Base-by-base conservation (phyloP, 2,329 filamentous ascomycete species). In the Fusarium graminum region DNA sequence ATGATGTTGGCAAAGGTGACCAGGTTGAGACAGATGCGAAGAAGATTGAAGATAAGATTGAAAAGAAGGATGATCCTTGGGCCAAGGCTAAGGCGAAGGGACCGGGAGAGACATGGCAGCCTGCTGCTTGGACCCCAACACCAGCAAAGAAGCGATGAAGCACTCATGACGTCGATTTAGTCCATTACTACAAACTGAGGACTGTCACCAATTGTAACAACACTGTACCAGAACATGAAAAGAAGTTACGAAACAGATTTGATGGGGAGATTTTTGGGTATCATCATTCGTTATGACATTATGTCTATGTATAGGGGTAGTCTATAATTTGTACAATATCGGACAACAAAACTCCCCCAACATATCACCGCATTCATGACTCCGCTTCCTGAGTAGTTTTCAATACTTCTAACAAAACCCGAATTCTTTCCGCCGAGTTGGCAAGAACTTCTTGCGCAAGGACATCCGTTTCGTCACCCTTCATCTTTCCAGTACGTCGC, bases 61-160 rank as follows among this genome's bases (percentile, higher is more conserved):
- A 70, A 16, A 68, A 71, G 2, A 63, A 62, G 4, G 69, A 78
- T 2, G 82, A 89, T 72, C 88, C 88, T 4, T 91, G 88, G 88
- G 84, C 84, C 29, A 82, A 80, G 65, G 80, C 83, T 1, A 80
- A 61, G 36, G 67, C 75, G 2, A 70, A 72, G 19, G 83, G 81
- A 0, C 86, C 88, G 0, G 82, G 88, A 52, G 88, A 91, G 74
- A 81, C 78, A n/a, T 92, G 88, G 88, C 87, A 91, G 75, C 90
- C 90, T 0, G 74, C 85, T 45, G 79, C 86, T 4, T 92, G 90
- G 90, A 79, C 75, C 7, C 87, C 87, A 6, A 76, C 76, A 3
- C 68, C 80, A n/a, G 52, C 67, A 12, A 80, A 75, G 68, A 78
- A 75, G 60, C 63, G 61, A 44, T 74, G 58, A 73, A 36, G 39